Evolutionary conservation across 148 eudicot species (phyloP).

Genomic region (Heliamphora exappendiculata): DNA sequence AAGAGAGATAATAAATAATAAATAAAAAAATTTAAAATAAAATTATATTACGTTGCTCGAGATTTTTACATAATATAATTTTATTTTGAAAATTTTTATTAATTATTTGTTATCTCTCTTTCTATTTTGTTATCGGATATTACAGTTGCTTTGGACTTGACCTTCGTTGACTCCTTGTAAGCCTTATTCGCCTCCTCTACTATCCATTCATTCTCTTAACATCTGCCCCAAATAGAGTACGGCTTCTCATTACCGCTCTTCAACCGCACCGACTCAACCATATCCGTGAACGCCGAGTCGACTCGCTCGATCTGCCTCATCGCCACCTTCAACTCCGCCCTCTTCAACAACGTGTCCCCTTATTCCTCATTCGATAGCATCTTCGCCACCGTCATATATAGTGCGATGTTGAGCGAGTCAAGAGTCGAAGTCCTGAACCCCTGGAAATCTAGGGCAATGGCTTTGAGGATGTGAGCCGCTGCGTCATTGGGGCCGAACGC

Average conservation of each 20-base stretch:
- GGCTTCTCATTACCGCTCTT: constrained; percentile 39
- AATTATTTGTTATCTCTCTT: no score
- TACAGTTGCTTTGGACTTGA: constrained; percentile 31
- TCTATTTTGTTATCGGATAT: no score
- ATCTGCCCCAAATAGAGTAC: constrained; percentile 51
- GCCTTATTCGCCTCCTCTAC: constrained; percentile 37
- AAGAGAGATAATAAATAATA: no score
- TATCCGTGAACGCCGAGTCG: constrained; percentile 37
- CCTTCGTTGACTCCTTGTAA: no score
- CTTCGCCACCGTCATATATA: constrained; percentile 51
- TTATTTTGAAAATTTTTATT: no score
- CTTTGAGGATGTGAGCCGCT: constrained; percentile 67
- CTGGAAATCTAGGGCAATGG: constrained; percentile 55
- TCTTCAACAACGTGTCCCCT: constrained; percentile 53
- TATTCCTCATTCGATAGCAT: constrained; percentile 50
- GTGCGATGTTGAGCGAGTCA: constrained; percentile 44
- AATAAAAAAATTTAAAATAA: no score
- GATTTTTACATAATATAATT: no score
- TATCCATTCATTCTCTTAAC: constrained; percentile 49
- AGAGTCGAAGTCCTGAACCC: constrained; percentile 68
- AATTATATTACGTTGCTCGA: no score
- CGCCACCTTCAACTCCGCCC: constrained; percentile 56
- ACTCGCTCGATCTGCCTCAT: constrained; percentile 26
- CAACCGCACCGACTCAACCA: constrained; percentile 59
- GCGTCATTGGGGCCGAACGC: constrained; percentile 57